Conservation (phyloP, 202 grass and related monocot genomes). For the Zoysia matrella region DNA sequence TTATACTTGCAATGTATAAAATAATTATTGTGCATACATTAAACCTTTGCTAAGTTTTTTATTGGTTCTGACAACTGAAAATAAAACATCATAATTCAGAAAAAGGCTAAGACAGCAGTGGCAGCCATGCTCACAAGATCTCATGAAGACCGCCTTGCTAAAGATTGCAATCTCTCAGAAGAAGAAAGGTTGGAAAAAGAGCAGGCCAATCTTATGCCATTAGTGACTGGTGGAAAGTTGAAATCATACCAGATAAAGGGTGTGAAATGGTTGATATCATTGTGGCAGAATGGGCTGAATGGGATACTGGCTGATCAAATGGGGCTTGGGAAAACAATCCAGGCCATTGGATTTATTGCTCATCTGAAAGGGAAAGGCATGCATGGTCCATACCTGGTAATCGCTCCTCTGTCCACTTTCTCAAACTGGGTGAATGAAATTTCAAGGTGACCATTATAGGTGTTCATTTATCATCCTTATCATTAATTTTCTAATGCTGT, state of each 20-base stretch:
- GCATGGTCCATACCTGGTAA: constrained; percentile 90
- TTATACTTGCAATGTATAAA: constrained; percentile 3
- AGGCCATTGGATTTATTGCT: constrained; percentile 95
- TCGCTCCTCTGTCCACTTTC: constrained; percentile 95
- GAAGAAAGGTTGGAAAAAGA: constrained; percentile 71
- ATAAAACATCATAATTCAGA: constrained; percentile 53
- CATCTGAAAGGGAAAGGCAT: constrained; percentile 94
- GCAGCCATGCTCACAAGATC: constrained; percentile 89
- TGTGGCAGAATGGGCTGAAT: too few species aligned
- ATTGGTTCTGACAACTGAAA: constrained; percentile 12
- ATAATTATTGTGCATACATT: background rate
- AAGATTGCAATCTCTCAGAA: constrained; percentile 70
- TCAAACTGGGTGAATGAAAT: constrained; percentile 97
- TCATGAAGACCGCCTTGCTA: constrained; percentile 52
- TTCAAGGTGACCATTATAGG: constrained; percentile 58
- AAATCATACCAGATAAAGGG: too few species aligned
- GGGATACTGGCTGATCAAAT: too few species aligned
- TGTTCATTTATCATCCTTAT: background rate
- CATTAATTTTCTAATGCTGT: constrained; percentile 19
- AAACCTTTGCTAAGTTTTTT: constrained; percentile 7
- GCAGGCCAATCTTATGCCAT: constrained; percentile 78
- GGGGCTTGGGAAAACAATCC: too few species aligned
- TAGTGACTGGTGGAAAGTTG: constrained; percentile 91
- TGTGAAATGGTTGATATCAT: too few species aligned
- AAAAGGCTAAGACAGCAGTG: constrained; percentile 93